Evolutionary conservation across 2,329 filamentous ascomycete genomes (phyloP).

Genomic region (Verticillium tricorpus): DNA sequence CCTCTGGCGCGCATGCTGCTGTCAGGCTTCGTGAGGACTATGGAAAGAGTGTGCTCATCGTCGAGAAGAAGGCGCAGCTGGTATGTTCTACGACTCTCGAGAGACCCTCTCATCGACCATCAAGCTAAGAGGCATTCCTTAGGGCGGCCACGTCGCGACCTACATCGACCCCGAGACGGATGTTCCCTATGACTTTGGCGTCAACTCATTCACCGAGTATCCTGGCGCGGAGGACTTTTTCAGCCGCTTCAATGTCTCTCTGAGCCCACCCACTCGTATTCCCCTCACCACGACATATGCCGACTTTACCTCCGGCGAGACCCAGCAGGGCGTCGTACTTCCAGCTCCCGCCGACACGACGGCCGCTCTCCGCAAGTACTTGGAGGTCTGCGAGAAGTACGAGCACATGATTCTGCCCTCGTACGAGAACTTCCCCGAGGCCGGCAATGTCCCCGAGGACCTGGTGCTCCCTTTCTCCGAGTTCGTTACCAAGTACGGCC

Average conservation of each 20-base stretch:
- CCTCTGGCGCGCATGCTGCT: slow-evolving; percentile 30
- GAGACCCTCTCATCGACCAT: background rate
- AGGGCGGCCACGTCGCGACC: slow-evolving; percentile 46
- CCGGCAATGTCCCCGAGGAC: slow-evolving; percentile 17
- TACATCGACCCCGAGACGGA: slow-evolving; percentile 37
- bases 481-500: slow-evolving; percentile 40
- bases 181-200: slow-evolving; percentile 27
- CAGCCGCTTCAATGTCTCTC: slow-evolving; percentile 32
- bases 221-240: slow-evolving; percentile 38
- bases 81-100: slow-evolving; percentile 16
- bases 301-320: slow-evolving; percentile 29
- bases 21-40: slow-evolving; percentile 29
- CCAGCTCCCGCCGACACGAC: slow-evolving; percentile 15
- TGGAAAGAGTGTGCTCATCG: slow-evolving; percentile 25
- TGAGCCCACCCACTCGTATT: slow-evolving; percentile 16
- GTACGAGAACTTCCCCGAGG: slow-evolving; percentile 35
- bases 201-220: slow-evolving; percentile 31
- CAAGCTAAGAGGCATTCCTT: slow-evolving; percentile 9
- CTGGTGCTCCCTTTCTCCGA: slow-evolving; percentile 41
- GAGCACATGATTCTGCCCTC: slow-evolving; percentile 26
- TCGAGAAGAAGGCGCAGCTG: slow-evolving; percentile 27
- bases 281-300: slow-evolving; percentile 24
- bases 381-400: slow-evolving; percentile 21
- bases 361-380: slow-evolving; percentile 21
- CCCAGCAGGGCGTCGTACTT: slow-evolving; percentile 10